Evolutionary conservation across 768 basidiomycete species (phyloP).

Genomic region (Kwoniella bestiolae): DNA sequence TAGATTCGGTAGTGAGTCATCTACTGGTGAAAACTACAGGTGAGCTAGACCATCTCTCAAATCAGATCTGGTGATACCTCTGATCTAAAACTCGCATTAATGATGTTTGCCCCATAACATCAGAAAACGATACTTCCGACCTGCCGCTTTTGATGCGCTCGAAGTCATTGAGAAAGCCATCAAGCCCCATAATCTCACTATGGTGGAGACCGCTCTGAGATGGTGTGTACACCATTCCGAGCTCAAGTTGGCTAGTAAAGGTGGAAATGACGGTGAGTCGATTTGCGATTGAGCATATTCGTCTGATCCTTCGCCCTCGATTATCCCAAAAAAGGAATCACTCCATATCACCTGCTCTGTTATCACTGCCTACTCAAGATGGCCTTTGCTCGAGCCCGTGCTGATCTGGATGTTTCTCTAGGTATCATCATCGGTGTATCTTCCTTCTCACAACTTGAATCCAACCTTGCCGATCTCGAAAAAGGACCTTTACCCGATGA

Average conservation of each 20-base stretch:
- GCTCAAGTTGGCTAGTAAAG: slow-evolving; percentile 57
- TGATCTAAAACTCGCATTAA: neutral
- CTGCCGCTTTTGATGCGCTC: slow-evolving; percentile 61
- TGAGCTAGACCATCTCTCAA: slow-evolving; percentile 10
- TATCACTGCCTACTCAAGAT: too few species aligned
- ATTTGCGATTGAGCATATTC: too few species aligned
- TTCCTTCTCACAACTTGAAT: slow-evolving; percentile 64
- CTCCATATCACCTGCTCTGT: too few species aligned
- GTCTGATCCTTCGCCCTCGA: too few species aligned
- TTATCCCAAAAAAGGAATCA: too few species aligned
- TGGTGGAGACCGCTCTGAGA: slow-evolving; percentile 59
- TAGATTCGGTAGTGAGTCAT: slow-evolving; percentile 30
- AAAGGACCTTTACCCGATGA: slow-evolving; percentile 67
- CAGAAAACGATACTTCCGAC: slow-evolving; percentile 48
- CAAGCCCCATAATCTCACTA: slow-evolving; percentile 57
- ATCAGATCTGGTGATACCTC: neutral
- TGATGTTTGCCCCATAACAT: neutral
- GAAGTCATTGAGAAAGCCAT: slow-evolving; percentile 61
- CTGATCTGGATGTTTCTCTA: neutral
- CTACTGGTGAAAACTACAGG: slow-evolving; percentile 34
- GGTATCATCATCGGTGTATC: slow-evolving; percentile 69
- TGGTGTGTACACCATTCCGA: slow-evolving; percentile 64
- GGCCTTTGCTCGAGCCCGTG: too few species aligned
- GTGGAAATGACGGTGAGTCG: slow-evolving; percentile 34
- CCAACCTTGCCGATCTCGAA: slow-evolving; percentile 55